Base-by-base conservation (phyloP, 2,329 filamentous ascomycete species). In the Fusarium domesticum region DNA sequence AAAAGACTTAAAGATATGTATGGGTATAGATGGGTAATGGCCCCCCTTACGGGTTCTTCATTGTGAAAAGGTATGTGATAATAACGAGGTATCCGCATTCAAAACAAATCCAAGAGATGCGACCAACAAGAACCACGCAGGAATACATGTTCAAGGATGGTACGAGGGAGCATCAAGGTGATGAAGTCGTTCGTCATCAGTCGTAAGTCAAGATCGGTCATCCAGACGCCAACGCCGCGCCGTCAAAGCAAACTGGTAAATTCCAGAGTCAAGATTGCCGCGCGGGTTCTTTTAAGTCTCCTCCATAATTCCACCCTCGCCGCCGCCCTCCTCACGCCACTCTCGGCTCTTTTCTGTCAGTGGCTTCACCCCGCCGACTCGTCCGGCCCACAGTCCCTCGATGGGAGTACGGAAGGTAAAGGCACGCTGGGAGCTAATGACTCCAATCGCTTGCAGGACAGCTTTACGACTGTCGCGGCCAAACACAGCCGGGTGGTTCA, bases 401-500 rank as follows among this genome's bases (percentile, higher is more conserved):
- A 92, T 86, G 0, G 89, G 83, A 2, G 91, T 93, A 39, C 92
- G 83, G 77, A 92, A 96, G 1, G 93, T 97, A 64, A 92, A 96
- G 10, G 87, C 91, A 36, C 93, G 81, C 69, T 98, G 93, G 6
- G 88, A 95, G 61, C 88, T 93, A 58, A 98, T 96, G 50, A 97
- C 91, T 6, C 93, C 92, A 55, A 98, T 97, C 14, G 91, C 89
- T 67, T 98, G 93, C 18, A 98, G 76, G 2, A 98, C 91, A 5
- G 92, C 89, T 72, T 98, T 98, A 60, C 93, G 84, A 45, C 88
- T 93, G 65, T 98, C 93, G 30, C 93, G 83, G 7, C 87, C 85
- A 64, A 98, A 98, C 2, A 97, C 89, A 2, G 91, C 91, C 2
- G 93, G 93, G 62, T 98, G 93, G 63, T 87, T 90, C 67, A 98